Conservation (phyloP, 148 eudicot genomes). For the Fagopyrum tataricum region DNA sequence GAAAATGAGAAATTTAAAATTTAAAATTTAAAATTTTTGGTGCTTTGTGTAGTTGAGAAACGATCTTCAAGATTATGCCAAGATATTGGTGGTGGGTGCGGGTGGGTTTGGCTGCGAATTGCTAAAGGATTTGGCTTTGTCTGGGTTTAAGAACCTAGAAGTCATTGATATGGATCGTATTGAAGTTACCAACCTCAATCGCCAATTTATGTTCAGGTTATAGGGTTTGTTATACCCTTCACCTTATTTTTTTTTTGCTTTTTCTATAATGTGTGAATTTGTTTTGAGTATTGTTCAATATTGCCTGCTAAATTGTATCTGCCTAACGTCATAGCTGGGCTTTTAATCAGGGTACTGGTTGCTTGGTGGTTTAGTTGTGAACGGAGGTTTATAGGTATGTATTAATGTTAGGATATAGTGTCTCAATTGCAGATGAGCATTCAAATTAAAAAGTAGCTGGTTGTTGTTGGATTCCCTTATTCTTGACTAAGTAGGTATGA, state of each 20-base stretch:
- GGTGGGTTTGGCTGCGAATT: slow-evolving; percentile 92
- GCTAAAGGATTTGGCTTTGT: slow-evolving; percentile 82
- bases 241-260: neutral
- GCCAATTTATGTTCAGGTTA: slow-evolving; percentile 93
- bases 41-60: slow-evolving; percentile 57
- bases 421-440: too few species aligned
- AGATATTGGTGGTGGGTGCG: slow-evolving; percentile 84
- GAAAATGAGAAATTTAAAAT: too few species aligned
- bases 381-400: neutral
- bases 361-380: neutral
- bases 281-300: neutral
- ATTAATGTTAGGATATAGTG: too few species aligned
- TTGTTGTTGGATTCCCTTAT: neutral
- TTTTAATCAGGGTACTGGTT: neutral
- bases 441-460: neutral
- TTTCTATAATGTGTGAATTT: neutral
- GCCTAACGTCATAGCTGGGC: neutral
- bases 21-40: slow-evolving; percentile 7
- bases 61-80: slow-evolving; percentile 55
- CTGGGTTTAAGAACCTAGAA: slow-evolving; percentile 81
- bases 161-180: slow-evolving; percentile 97
- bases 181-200: slow-evolving; percentile 93
- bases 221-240: neutral
- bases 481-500: too few species aligned
- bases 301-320: neutral